These are phyloP conservation scores for Holtermanniella nyarrowii DNA, from an alignment of 768 basidiomycete genomes.

Conservation along the genomic window DNA sequence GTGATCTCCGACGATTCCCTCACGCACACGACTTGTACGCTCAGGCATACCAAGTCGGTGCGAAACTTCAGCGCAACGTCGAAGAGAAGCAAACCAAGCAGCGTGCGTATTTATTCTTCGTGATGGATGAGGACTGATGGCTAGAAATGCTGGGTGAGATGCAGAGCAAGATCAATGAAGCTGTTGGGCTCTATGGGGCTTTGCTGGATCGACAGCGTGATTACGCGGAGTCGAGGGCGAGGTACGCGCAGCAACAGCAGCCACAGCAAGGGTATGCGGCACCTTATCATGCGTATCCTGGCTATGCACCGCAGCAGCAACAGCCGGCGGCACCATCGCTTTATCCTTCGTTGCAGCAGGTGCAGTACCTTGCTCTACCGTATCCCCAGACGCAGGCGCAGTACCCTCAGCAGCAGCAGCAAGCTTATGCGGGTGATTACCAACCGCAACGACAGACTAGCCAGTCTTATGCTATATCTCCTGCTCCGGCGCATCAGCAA, in stretches of 20 bases:
- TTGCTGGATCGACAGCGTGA: constrained; percentile 69
- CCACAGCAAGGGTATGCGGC: constrained; percentile 21
- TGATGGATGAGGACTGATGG: not conserved
- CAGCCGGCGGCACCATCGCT: constrained; percentile 8
- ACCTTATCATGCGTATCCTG: constrained; percentile 5
- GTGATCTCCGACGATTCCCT: constrained; percentile 69
- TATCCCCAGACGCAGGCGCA: not conserved
- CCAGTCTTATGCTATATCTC: constrained; percentile 2
- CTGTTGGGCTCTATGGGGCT: constrained; percentile 82
- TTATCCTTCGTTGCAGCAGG: constrained; percentile 10
- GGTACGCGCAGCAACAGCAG: constrained; percentile 25
- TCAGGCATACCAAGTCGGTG: constrained; percentile 64
- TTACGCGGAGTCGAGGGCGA: constrained; percentile 26
- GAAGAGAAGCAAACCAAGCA: constrained; percentile 81
- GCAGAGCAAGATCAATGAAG: constrained; percentile 87
- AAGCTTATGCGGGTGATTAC: constrained; percentile 4
- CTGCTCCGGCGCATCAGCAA: constrained; percentile 1
- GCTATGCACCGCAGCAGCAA: constrained; percentile 4
- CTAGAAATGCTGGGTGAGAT: constrained; percentile 80
- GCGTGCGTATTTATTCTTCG: constrained; percentile 47
- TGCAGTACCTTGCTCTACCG: not conserved
- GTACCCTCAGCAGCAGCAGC: constrained; percentile 8
- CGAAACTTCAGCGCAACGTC: constrained; percentile 69
- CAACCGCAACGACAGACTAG: constrained; percentile 1
- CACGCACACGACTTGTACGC: constrained; percentile 76